These are phyloP conservation scores for Colletotrichum cuscutae DNA, from an alignment of 2,329 filamentous ascomycete genomes.

Conservation along the genomic window DNA sequence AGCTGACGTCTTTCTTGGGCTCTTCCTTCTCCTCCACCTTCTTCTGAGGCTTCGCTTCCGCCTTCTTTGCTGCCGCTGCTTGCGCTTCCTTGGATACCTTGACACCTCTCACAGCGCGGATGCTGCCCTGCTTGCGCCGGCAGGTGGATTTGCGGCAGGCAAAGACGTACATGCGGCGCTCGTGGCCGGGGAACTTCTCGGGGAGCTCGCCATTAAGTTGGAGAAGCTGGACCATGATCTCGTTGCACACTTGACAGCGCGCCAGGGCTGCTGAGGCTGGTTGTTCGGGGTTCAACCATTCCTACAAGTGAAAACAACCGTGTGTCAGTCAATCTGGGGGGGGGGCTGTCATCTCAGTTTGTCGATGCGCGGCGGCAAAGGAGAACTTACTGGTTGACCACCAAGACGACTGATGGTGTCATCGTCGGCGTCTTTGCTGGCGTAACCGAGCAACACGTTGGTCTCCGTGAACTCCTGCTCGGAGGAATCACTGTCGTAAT, in stretches of 20 bases:
- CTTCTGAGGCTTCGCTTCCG: constrained; percentile 45
- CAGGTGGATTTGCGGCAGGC: constrained; percentile 82
- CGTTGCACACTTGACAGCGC: constrained; percentile 88
- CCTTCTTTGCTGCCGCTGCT: constrained; percentile 39
- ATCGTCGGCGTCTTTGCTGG: constrained; percentile 79
- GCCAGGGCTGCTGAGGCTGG: constrained; percentile 81
- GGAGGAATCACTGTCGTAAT: constrained; percentile 83
- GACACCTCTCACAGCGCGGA: constrained; percentile 79
- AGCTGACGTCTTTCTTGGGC: constrained; percentile 46
- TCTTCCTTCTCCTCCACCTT: constrained; percentile 47
- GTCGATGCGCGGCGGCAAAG: not conserved
- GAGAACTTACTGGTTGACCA: constrained; percentile 78
- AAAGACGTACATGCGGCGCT: constrained; percentile 89
- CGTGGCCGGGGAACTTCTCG: constrained; percentile 85
- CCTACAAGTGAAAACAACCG: constrained; percentile 59
- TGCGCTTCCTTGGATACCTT: constrained; percentile 60
- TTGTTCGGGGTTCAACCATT: constrained; percentile 81
- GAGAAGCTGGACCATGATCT: constrained; percentile 83
- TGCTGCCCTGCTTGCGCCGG: constrained; percentile 82
- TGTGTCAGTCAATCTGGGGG: constrained; percentile 16
- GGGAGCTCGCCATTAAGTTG: constrained; percentile 93
- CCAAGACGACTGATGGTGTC: constrained; percentile 91
- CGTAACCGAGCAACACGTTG: constrained; percentile 90
- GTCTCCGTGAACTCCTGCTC: constrained; percentile 80
- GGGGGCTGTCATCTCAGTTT: constrained; percentile 1